These are phyloP conservation scores for Cercospora sp. DNA, from an alignment of 2,329 filamentous ascomycete genomes.

Conservation along the genomic window DNA sequence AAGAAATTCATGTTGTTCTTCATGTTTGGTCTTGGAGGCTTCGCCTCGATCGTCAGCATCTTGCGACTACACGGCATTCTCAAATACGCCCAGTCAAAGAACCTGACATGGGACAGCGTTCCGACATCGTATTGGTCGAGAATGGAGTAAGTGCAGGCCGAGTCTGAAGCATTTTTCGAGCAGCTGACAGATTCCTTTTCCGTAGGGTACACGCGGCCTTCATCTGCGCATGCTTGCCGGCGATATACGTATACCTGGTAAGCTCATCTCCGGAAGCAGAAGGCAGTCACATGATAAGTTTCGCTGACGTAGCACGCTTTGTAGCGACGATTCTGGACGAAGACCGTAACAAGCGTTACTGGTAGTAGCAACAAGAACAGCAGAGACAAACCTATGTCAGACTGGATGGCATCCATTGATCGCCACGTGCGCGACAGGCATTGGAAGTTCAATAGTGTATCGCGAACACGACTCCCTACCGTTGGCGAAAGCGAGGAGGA, in stretches of 20 bases:
- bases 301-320: not conserved
- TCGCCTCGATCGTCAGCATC: constrained; percentile 23
- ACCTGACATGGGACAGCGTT: constrained; percentile 11
- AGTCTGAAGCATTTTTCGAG: not conserved
- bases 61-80: constrained; percentile 19
- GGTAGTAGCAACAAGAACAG: not conserved
- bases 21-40: constrained; percentile 21
- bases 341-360: not conserved
- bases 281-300: not conserved
- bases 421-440: not conserved
- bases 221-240: constrained; percentile 7
- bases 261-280: not conserved
- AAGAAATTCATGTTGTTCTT: constrained; percentile 22
- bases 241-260: constrained; percentile 9
- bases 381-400: constrained; percentile 1
- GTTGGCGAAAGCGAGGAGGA: constrained; percentile 2
- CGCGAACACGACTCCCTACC: not conserved
- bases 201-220: constrained; percentile 5
- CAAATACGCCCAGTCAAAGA: constrained; percentile 14
- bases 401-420: constrained; percentile 11
- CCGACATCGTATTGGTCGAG: constrained; percentile 5
- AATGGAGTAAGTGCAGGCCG: constrained; percentile 2
- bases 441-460: constrained; percentile 6
- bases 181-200: not conserved
- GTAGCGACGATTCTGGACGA: constrained; percentile 2